These are phyloP conservation scores for Tetrastigma voinierianum DNA, from an alignment of 164 flowering plant species.

Conservation along the genomic window DNA sequence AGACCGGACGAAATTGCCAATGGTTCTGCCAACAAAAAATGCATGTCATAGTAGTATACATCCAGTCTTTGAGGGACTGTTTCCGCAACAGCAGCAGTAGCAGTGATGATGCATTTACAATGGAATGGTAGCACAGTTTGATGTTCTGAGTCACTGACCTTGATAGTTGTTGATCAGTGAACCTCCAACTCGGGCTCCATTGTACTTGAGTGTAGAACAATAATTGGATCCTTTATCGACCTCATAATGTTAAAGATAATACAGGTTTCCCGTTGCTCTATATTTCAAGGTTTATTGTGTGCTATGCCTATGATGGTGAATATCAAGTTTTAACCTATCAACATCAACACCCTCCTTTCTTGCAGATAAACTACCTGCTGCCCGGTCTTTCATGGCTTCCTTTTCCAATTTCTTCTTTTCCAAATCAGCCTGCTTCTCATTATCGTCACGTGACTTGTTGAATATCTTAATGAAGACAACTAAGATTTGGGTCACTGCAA, in stretches of 20 bases:
- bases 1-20: no score
- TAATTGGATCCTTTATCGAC: no score
- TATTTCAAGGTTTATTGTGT: background rate
- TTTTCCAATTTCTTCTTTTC: slow-evolving; percentile 88
- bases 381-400: slow-evolving; percentile 76
- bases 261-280: background rate
- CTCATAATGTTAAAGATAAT: background rate
- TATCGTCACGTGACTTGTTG: slow-evolving; percentile 87
- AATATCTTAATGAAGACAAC: slow-evolving; percentile 76
- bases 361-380: slow-evolving; percentile 38
- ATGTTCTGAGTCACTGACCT: no score
- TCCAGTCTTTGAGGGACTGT: no score
- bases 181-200: no score
- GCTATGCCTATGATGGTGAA: slow-evolving; percentile 14
- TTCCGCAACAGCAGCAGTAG: no score
- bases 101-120: no score
- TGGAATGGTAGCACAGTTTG: no score
- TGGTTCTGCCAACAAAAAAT: no score
- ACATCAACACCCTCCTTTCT: slow-evolving; percentile 36
- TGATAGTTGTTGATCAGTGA: no score
- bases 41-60: no score
- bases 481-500: slow-evolving; percentile 90
- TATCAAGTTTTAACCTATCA: slow-evolving; percentile 14
- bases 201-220: no score
- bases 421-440: slow-evolving; percentile 77